Evolutionary conservation across 108 stramenopile genomes (phyloP), one percentile per base, ranked within the genome.

Genomic region (Cyclostephanos invisitatus): DNA sequence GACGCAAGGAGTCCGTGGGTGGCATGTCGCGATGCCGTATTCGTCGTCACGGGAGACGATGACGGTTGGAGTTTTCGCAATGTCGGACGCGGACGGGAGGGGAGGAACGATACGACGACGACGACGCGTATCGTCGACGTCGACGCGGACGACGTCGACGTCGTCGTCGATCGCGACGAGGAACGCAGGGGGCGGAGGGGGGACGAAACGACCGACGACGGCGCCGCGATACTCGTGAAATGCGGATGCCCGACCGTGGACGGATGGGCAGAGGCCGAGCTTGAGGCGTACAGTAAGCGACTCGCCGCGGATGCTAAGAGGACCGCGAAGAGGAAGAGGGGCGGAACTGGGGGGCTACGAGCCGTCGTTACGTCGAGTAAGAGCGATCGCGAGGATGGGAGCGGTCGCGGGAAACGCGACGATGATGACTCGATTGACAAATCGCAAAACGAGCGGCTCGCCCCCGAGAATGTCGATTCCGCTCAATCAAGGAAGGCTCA

Each of bases 1-100:
- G 40, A 55, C 47, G 51, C 59, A 28, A 58, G 59, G 20, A 75
- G 72, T 50, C 88, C 86, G 14, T 89, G 88, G 88, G 66, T 73
- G 51, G 65, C 60, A 48, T 89, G 88, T 8, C 40, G 40, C 7
- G 40, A 40, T 8, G 40, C 40, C 65, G 51, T 47, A n/a, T n/a
- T n/a, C 51, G 72, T 51, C 63, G 75, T 73, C 5, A 60, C 73
- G 36, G 15, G 44, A 35, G 35, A 15, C 15, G 36, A 37, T 7
- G 18, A 17, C 5, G 12, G 8, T 29, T 59, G 58, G 58, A 59
- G 29, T 3, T 59, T 59, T 38, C 29, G 6, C 15, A 56, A 22
- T 14, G 47, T 24, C 14, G 27, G 48, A 28, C n/a, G 14, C 37
- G 47, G 48, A 28, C n/a, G 14, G n/a, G 47, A 28, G 4, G 56